Base-by-base conservation (phyloP, 345 rosid genomes). In the Linum tenue region DNA sequence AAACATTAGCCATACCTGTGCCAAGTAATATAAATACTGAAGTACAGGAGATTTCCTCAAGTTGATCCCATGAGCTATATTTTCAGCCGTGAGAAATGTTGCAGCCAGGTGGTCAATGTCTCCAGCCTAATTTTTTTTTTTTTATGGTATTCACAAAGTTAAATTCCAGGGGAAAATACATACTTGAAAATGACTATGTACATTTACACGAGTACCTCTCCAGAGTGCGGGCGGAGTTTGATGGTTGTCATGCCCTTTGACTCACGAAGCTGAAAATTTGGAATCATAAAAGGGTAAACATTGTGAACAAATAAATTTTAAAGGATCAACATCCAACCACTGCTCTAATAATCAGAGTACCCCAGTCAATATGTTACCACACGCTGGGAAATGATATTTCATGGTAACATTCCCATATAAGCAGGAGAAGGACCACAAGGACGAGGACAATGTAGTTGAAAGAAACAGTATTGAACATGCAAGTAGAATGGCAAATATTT, bases 81-180 rank as follows among this genome's bases (percentile, higher is more conserved):
- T 77, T 72, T 73, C 73, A 61, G 83, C 71, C 17, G 75, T 42
- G 69, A 82, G 86, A 69, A 82, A 82, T 56, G 79, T 80, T 56
- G 84, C 84, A 69, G 82, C 86, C 74, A 82, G 72, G 68, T 80
- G 86, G 75, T 82, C 86, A 58, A 73, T 74, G 31, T 82, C 86
- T 9, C 84, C 83, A 75, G 86, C 86, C 83, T 77, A 74, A 67
- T 72, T 11, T 69, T 36, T 50, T 36, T 50, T 67, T 50, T 59
- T 9, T 6, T 15, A 48, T 4, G 9, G 53, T 15, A 48, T 48
- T 48, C 14, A 3, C 9, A 15, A 48, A 48, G 14, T 9, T 48
- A 48, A 1, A 9, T 9, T 48, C 9, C 53, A 9, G 14, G 53
- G 53, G 14, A 48, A 48, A 12, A 48, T 9, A 17, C 4, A 57